Conservation (phyloP, 2,329 filamentous ascomycete genomes). For the Colletotrichum sp. region DNA sequence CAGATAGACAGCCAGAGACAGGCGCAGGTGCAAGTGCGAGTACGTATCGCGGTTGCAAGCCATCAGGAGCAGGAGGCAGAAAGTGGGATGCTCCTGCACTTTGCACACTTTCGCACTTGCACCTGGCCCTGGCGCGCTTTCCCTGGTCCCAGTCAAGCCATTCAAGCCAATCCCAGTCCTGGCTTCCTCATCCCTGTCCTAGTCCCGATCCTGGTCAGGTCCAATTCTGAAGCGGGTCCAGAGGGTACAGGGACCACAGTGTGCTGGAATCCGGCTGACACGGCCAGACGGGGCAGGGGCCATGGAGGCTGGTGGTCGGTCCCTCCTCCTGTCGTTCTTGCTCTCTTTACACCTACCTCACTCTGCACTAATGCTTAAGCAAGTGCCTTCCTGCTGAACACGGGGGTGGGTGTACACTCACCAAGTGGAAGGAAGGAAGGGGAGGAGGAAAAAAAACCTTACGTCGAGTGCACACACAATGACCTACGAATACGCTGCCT, state of each 20-base stretch:
- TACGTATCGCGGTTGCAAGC: background rate
- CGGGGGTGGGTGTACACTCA: background rate
- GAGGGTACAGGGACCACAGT: slow-evolving; percentile 16
- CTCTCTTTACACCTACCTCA: background rate
- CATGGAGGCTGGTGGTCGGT: slow-evolving; percentile 5
- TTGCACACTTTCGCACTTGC: background rate
- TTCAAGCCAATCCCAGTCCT: background rate
- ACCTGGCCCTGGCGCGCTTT: background rate
- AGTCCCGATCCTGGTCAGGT: slow-evolving; percentile 6
- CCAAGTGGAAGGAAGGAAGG: background rate
- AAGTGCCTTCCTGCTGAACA: background rate
- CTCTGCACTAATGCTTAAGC: background rate
- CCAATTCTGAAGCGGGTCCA: background rate
- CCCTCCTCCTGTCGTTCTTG: background rate
- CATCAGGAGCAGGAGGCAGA: background rate
- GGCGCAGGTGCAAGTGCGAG: background rate
- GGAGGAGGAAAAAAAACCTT: background rate
- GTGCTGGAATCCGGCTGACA: background rate
- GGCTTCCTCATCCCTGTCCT: background rate
- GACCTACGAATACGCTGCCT: background rate
- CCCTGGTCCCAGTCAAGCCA: background rate
- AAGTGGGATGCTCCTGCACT: background rate
- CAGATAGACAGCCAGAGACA: slow-evolving; percentile 9
- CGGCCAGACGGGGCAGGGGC: background rate
- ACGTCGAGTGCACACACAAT: background rate